Evolutionary conservation across 768 basidiomycete species (phyloP).

Genomic region (Lentinula raphanica): DNA sequence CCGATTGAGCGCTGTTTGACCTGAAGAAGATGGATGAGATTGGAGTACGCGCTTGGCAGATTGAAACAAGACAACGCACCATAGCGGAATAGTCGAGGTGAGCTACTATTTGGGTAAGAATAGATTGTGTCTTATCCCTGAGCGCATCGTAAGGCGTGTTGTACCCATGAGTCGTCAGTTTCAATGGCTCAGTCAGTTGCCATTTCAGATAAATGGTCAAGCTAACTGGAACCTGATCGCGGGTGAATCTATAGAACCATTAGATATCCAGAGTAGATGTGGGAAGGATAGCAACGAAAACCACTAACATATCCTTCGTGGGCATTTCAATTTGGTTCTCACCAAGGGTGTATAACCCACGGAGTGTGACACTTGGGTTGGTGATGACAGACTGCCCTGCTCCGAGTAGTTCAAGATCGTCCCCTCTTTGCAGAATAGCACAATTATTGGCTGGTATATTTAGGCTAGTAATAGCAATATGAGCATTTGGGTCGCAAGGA

Average conservation of each 20-base stretch:
- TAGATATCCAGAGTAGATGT: neutral
- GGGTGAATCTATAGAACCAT: slow-evolving; percentile 54
- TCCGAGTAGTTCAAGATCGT: slow-evolving; percentile 71
- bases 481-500: neutral
- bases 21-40: slow-evolving; percentile 24
- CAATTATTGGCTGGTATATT: slow-evolving; percentile 86
- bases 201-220: slow-evolving; percentile 83
- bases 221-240: slow-evolving; percentile 82
- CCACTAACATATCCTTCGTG: slow-evolving; percentile 71
- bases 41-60: neutral
- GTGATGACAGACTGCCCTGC: slow-evolving; percentile 85
- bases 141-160: slow-evolving; percentile 73
- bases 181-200: slow-evolving; percentile 46
- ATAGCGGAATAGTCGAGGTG: slow-evolving; percentile 54
- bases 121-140: slow-evolving; percentile 79
- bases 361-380: slow-evolving; percentile 76
- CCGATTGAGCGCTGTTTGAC: slow-evolving; percentile 78
- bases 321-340: slow-evolving; percentile 86
- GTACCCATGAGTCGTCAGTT: slow-evolving; percentile 81
- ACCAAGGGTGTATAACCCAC: slow-evolving; percentile 74
- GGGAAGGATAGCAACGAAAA: neutral
- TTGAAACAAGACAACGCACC: slow-evolving; percentile 16
- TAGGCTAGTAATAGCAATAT: slow-evolving; percentile 38
- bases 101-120: slow-evolving; percentile 80
- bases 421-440: slow-evolving; percentile 76